A percentile compares a stretch with the other conserved stretches of the same genome.
Evolutionary conservation across 805 yeast genomes (phyloP).

Genomic region (Saccharomycopsis lassenensis): DNA sequence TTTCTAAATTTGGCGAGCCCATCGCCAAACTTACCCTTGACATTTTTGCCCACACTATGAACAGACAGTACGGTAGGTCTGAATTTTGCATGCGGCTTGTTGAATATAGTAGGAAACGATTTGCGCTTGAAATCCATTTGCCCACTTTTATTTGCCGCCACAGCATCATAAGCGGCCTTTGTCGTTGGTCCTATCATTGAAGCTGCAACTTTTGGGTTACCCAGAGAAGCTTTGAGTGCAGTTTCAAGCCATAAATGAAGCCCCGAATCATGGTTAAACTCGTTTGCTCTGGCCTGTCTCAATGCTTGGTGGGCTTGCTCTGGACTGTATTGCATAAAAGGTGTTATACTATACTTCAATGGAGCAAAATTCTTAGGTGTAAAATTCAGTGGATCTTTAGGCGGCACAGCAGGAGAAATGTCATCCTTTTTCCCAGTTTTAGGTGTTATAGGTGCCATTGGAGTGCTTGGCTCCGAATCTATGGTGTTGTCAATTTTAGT

Average conservation of each 20-base stretch:
- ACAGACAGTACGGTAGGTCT: no score
- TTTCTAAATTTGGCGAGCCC: slow-evolving; percentile 16
- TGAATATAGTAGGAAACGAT: no score
- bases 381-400: slow-evolving; percentile 12
- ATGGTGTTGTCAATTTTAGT: no score
- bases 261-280: slow-evolving; percentile 16
- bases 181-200: slow-evolving; percentile 14
- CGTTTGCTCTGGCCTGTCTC: slow-evolving; percentile 14
- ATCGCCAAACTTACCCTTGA: slow-evolving; percentile 14
- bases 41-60: slow-evolving; percentile 15
- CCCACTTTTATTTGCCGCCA: no score
- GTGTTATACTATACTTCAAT: slow-evolving; percentile 10
- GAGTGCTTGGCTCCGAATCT: slow-evolving; percentile 1
- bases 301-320: slow-evolving; percentile 15
- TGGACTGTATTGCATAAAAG: slow-evolving; percentile 3
- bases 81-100: no score
- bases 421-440: slow-evolving; percentile 1
- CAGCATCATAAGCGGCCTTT: slow-evolving; percentile 15
- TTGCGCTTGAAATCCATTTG: no score
- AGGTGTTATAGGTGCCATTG: not conserved
- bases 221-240: slow-evolving; percentile 7
- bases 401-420: slow-evolving; percentile 17
- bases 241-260: slow-evolving; percentile 15
- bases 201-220: not conserved
- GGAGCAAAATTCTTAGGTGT: slow-evolving; percentile 12